Conservation (phyloP, 179 eudicot species). For the Corrigiola litoralis region DNA sequence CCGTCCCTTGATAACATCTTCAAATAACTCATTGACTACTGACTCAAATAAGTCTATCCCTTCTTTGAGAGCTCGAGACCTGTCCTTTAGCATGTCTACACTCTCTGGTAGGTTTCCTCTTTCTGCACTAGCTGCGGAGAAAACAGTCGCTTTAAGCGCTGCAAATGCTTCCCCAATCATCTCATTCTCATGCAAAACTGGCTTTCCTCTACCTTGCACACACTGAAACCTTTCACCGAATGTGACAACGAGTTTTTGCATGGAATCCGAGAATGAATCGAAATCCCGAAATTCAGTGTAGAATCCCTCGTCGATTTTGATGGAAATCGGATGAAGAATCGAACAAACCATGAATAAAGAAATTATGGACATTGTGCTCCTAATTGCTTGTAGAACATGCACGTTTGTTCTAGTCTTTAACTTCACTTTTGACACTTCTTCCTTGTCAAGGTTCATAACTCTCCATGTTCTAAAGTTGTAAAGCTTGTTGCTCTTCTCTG, state of each 20-base stretch:
- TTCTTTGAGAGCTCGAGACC: conserved; percentile 31
- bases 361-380: conserved; percentile 24
- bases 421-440: conserved; percentile 19
- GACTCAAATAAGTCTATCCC: conserved; percentile 34
- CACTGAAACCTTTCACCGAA: conserved; percentile 12
- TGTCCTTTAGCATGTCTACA: conserved; percentile 23
- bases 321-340: conserved; percentile 22
- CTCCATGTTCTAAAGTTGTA: conserved; percentile 24
- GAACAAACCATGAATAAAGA: conserved; percentile 24
- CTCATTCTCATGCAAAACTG: conserved; percentile 27
- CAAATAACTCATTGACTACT: conserved; percentile 38
- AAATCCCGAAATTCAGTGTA: not conserved
- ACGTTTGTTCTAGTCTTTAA: conserved; percentile 12
- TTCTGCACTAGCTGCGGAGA: not conserved
- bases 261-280: conserved; percentile 21
- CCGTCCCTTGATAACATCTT: conserved; percentile 36
- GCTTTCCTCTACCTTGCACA: conserved; percentile 2
- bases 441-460: conserved; percentile 14
- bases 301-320: conserved; percentile 12
- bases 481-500: conserved; percentile 16
- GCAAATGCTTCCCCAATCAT: conserved; percentile 28
- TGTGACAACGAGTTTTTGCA: conserved; percentile 19
- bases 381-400: conserved; percentile 20
- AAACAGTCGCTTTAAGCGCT: conserved; percentile 9
- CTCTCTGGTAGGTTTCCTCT: conserved; percentile 5